Conservation (phyloP, 805 yeast genomes). For the Candida ficus region DNA sequence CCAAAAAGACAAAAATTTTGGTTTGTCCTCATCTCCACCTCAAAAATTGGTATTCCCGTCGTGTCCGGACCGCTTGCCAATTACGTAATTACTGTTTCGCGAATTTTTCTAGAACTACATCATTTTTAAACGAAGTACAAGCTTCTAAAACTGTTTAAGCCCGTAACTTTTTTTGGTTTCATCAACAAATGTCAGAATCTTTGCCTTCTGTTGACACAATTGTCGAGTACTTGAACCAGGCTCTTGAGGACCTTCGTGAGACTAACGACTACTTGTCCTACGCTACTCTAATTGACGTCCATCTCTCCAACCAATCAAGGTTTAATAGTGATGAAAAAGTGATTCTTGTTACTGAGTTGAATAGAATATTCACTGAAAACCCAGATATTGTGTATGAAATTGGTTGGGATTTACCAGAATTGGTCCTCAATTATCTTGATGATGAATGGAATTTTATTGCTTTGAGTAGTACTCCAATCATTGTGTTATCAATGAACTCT, state of each 20-base stretch:
- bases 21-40: no score
- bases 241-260: slow-evolving; percentile 23
- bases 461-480: slow-evolving; percentile 20
- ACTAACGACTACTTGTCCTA: slow-evolving; percentile 62
- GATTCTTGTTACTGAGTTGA: slow-evolving; percentile 40
- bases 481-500: slow-evolving; percentile 31
- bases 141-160: no score
- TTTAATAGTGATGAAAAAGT: slow-evolving; percentile 47
- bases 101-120: no score
- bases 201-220: neutral
- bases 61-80: no score
- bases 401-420: slow-evolving; percentile 89
- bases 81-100: no score
- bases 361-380: slow-evolving; percentile 38
- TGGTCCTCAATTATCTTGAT: slow-evolving; percentile 52
- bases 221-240: slow-evolving; percentile 4
- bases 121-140: no score
- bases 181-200: neutral
- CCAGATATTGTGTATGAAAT: slow-evolving; percentile 54
- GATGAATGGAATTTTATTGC: slow-evolving; percentile 35
- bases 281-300: slow-evolving; percentile 65
- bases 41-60: no score
- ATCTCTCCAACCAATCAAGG: slow-evolving; percentile 42
- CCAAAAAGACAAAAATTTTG: no score
- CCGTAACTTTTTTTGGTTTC: no score